Percentiles rank a stretch among this genome's conserved stretches.
These are phyloP conservation scores for Phialocephala sp. DNA, from an alignment of 2,329 filamentous ascomycete genomes.

Conservation along the genomic window DNA sequence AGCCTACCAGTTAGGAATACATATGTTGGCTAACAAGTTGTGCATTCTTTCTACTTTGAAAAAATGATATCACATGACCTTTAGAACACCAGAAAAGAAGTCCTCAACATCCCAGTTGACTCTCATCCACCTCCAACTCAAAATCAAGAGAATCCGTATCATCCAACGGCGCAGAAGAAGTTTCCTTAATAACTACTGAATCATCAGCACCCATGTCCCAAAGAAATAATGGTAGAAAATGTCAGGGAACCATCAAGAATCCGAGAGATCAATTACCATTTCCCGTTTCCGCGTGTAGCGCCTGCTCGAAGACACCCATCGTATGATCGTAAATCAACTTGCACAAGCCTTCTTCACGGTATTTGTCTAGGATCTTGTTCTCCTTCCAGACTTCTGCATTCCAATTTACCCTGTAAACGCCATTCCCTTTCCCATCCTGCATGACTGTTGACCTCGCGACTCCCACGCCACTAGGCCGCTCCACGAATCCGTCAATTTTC, in stretches of 20 bases:
- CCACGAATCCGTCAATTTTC: constrained; percentile 20
- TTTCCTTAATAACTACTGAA: not conserved
- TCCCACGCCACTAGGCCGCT: constrained; percentile 16
- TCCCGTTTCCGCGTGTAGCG: constrained; percentile 8
- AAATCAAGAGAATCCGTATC: constrained; percentile 15
- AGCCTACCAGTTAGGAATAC: too few relatives aligned
- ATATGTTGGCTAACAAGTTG: too few relatives aligned
- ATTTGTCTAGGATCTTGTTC: constrained; percentile 39
- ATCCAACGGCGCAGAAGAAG: not conserved
- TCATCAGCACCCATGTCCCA: not conserved
- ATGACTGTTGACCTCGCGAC: constrained; percentile 40
- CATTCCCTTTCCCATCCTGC: constrained; percentile 40
- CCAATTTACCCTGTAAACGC: constrained; percentile 32
- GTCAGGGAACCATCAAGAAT: constrained; percentile 8
- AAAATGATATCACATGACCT: too few relatives aligned
- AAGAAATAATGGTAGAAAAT: not conserved
- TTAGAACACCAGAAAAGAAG: too few relatives aligned
- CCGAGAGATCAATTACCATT: constrained; percentile 14
- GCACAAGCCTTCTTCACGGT: constrained; percentile 40
- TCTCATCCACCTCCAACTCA: constrained; percentile 3
- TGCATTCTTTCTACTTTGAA: too few relatives aligned
- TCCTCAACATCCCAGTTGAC: not conserved
- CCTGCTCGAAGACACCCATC: constrained; percentile 29
- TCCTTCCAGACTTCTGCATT: constrained; percentile 28
- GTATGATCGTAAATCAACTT: constrained; percentile 45